A percentile compares a stretch with the other conserved stretches of the same genome.
Evolutionary conservation across 2,329 filamentous ascomycete genomes (phyloP).

Genomic region (Aspergillus phoenicis): DNA sequence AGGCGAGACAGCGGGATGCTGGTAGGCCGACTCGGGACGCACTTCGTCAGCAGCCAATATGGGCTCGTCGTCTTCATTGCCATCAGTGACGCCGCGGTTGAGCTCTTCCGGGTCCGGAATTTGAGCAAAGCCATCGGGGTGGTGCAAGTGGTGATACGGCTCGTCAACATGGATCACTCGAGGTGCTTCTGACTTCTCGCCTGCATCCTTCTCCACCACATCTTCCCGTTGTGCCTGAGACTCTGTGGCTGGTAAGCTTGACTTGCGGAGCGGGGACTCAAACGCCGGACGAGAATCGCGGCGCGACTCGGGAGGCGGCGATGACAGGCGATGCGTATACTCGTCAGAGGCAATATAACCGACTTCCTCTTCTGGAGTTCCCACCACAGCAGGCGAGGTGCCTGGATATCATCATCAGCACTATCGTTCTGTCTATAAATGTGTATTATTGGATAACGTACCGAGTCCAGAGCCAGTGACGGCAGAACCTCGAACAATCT

Average conservation of each 20-base stretch:
- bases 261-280: conserved; percentile 57
- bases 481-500: conserved; percentile 75
- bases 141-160: conserved; percentile 49
- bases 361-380: conserved; percentile 87
- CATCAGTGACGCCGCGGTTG: conserved; percentile 47
- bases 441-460: conserved; percentile 33
- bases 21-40: conserved; percentile 65
- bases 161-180: conserved; percentile 77
- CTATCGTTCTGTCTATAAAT: not conserved
- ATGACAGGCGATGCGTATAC: conserved; percentile 73
- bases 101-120: conserved; percentile 55
- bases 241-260: conserved; percentile 53
- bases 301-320: conserved; percentile 57
- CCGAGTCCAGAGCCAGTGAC: conserved; percentile 55
- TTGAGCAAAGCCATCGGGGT: conserved; percentile 54
- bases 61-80: conserved; percentile 67
- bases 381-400: conserved; percentile 62
- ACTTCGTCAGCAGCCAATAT: conserved; percentile 90
- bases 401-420: conserved; percentile 53
- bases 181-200: conserved; percentile 22
- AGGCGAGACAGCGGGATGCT: conserved; percentile 82
- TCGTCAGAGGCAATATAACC: conserved; percentile 86
- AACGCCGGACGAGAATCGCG: conserved; percentile 47
- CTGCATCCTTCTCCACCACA: conserved; percentile 3
- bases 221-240: conserved; percentile 37